A percentile compares a stretch with the other conserved stretches of the same genome.
Evolutionary conservation across 768 basidiomycete genomes (phyloP).

Genomic region (Paxillus rubicundulus): DNA sequence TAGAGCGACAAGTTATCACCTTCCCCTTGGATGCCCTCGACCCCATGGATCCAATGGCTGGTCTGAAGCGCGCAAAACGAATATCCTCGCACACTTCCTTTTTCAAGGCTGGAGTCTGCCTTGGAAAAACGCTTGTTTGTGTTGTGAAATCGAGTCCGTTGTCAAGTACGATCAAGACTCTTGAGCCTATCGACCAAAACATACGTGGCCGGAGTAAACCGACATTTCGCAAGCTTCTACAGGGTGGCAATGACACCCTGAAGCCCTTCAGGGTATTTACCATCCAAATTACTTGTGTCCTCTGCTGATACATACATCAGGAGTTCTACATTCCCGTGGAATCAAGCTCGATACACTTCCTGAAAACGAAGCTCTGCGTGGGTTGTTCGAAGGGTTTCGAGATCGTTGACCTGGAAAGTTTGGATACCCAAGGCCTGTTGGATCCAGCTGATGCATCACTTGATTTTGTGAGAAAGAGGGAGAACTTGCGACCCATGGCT

Average conservation of each 20-base stretch:
- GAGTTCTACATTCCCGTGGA: slow-evolving; percentile 99
- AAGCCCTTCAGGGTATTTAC: slow-evolving; percentile 78
- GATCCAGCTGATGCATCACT: slow-evolving; percentile 90
- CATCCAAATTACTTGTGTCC: neutral
- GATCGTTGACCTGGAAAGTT: slow-evolving; percentile 94
- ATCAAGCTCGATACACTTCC: slow-evolving; percentile 93
- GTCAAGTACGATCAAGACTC: slow-evolving; percentile 95
- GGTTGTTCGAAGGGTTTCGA: slow-evolving; percentile 98
- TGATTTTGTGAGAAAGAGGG: slow-evolving; percentile 89
- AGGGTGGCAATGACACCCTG: slow-evolving; percentile 92
- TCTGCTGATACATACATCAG: slow-evolving; percentile 37
- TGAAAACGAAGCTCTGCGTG: slow-evolving; percentile 96
- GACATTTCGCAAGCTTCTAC: slow-evolving; percentile 91
- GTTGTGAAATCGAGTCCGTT: slow-evolving; percentile 94
- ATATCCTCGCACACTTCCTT: slow-evolving; percentile 96
- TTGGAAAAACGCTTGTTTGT: slow-evolving; percentile 89
- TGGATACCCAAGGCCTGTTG: slow-evolving; percentile 94
- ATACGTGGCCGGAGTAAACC: slow-evolving; percentile 77
- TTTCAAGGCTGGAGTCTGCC: slow-evolving; percentile 94
- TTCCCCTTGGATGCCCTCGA: slow-evolving; percentile 94
- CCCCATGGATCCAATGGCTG: slow-evolving; percentile 84
- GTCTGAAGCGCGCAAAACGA: slow-evolving; percentile 89
- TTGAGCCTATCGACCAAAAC: slow-evolving; percentile 94
- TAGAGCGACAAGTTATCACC: slow-evolving; percentile 94
- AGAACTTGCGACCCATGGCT: slow-evolving; percentile 89